Evolutionary conservation across 768 basidiomycete species (phyloP).

Genomic region (Amanita pallidorosea): DNA sequence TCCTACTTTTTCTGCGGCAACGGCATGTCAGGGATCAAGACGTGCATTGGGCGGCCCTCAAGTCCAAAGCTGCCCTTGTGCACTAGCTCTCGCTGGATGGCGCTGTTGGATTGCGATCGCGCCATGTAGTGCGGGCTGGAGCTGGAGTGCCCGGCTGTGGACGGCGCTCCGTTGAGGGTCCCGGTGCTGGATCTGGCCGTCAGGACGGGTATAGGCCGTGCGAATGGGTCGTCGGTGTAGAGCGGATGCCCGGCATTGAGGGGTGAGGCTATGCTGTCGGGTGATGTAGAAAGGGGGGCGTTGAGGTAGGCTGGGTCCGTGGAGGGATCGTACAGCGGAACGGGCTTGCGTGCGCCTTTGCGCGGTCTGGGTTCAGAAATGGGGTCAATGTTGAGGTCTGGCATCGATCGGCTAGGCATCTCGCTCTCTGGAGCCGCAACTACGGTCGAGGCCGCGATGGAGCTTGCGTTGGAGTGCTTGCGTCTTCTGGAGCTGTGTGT

Average conservation of each 20-base stretch:
- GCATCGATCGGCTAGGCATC: neutral
- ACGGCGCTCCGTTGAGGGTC: neutral
- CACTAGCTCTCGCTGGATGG: conserved; percentile 13
- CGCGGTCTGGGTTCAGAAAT: conserved; percentile 8
- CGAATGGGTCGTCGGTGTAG: conserved; percentile 2
- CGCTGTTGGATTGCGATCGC: neutral
- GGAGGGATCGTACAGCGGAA: conserved; percentile 36
- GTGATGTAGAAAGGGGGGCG: conserved; percentile 5
- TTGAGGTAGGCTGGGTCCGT: conserved; percentile 7
- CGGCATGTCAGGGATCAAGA: conserved; percentile 53
- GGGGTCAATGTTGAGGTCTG: neutral
- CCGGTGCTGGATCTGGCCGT: neutral
- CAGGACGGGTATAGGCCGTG: neutral
- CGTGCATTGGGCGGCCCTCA: conserved; percentile 37
- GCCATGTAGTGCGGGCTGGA: neutral
- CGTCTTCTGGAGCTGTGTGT: neutral
- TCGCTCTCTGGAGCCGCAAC: neutral
- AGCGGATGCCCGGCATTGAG: neutral
- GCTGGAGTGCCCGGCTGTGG: neutral
- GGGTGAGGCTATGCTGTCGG: neutral
- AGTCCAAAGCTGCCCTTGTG: conserved; percentile 36
- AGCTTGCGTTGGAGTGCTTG: neutral
- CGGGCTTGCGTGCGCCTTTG: conserved; percentile 40
- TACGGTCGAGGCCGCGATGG: neutral
- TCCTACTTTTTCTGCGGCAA: neutral